phyloP scores from a whole-genome alignment of 2,329 filamentous ascomycete genomes.

The Celoporthe dispersa region DNA sequence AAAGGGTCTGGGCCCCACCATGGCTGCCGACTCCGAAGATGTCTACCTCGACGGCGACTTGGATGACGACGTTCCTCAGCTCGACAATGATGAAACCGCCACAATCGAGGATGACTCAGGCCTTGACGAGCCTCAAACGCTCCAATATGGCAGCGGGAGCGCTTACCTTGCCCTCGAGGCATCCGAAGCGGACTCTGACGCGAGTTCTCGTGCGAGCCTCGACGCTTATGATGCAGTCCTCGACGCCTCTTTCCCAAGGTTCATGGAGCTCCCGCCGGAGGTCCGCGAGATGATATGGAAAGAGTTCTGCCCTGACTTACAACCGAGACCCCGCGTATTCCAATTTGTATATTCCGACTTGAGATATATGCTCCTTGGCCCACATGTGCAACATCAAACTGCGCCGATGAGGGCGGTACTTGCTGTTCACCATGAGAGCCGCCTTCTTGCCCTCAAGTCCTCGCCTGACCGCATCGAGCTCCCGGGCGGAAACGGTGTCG shows the following conservation, averaged over 20 bases:
- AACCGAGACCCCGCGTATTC: constrained; percentile 36
- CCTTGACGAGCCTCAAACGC: background rate
- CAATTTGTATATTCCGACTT: constrained; percentile 31
- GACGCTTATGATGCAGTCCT: background rate
- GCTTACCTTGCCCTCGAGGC: constrained; percentile 26
- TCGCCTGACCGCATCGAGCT: constrained; percentile 42
- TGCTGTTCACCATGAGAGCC: constrained; percentile 43
- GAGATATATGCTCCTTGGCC: constrained; percentile 17
- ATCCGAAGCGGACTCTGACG: constrained; percentile 19
- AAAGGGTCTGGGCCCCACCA: background rate
- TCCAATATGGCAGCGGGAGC: background rate
- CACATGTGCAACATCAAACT: constrained; percentile 37
- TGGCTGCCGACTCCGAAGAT: background rate
- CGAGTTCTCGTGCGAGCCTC: background rate
- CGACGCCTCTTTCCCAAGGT: constrained; percentile 33
- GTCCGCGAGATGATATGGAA: constrained; percentile 42
- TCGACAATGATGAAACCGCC: background rate
- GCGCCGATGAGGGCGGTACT: constrained; percentile 37
- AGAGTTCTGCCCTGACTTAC: constrained; percentile 39
- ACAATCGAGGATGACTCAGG: background rate
- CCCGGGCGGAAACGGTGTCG: constrained; percentile 33
- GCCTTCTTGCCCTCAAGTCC: constrained; percentile 37
- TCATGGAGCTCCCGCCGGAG: constrained; percentile 40
- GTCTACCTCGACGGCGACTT: background rate
- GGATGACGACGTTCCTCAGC: background rate